Base-by-base conservation (phyloP, 2,329 filamentous ascomycete species). In the Onygena corvina region DNA sequence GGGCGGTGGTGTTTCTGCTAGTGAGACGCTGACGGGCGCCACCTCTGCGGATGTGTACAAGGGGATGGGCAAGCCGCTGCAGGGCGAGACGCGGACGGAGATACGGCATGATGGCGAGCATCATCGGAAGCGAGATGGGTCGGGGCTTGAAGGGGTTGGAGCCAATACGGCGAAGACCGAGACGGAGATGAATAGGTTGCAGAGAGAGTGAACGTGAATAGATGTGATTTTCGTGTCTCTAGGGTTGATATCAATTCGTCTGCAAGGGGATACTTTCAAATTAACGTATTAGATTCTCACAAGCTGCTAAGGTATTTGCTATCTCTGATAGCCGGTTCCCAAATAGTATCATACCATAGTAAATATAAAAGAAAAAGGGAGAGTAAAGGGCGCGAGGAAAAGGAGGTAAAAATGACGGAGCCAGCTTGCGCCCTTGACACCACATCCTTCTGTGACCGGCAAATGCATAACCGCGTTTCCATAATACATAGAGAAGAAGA, bases 11-110 rank as follows among this genome's bases (percentile, higher is more conserved):
- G 20, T 12, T 4, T 6, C 36, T 23, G 71, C 76, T 0, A 62
- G 60, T 1, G 65, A 69, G 29, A 75, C 74, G 0, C 59, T 78
- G 11, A 63, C 57, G 27, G 76, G 76, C 23, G 70, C 75, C 2
- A 76, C 74, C 2, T 77, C 75, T 0, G 64, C 59, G 9, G 71
- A 76, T 46, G 74, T 80, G 5, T 65, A 79, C 63, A 68, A 63
- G 0, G 75, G 76, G 0, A 57, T 77, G 1, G 76, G 76, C 1
- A 69, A 76, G 49, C 76, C 76, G 1, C 62, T 67, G 7, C 62
- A 65, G 44, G 75, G 72, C 18, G 67, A 76, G 63, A 71, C 70
- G 14, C 69, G 63, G 48, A 59, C 54, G 2, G 75, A 79, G 60
- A 50, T 73, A 7, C 61, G 56, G 5, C 71, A 76, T 50, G 71